Conservation (phyloP, 2,329 filamentous ascomycete species). For the Elsinoe batatas region DNA sequence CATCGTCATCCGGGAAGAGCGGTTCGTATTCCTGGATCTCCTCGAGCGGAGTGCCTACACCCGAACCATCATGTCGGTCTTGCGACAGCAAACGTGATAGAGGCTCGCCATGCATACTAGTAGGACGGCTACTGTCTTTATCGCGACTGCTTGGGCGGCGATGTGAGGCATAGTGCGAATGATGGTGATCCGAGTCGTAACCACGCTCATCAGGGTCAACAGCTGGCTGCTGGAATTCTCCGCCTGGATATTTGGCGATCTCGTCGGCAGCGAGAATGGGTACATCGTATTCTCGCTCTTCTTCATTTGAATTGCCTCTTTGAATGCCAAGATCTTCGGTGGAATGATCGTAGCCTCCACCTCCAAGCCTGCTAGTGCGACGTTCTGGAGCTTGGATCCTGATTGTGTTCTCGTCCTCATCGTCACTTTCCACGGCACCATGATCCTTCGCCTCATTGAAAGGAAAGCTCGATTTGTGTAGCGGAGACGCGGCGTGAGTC, state of each 20-base stretch:
- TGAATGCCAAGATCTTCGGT: slow-evolving; percentile 42
- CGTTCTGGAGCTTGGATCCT: slow-evolving; percentile 62
- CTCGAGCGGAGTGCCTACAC: slow-evolving; percentile 59
- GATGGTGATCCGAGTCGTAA: slow-evolving; percentile 34
- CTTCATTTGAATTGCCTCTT: slow-evolving; percentile 33
- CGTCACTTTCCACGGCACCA: slow-evolving; percentile 35
- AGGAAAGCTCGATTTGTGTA: slow-evolving; percentile 40
- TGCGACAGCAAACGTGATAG: slow-evolving; percentile 46
- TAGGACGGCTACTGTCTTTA: slow-evolving; percentile 40
- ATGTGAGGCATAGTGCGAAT: slow-evolving; percentile 33
- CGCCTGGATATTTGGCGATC: slow-evolving; percentile 60
- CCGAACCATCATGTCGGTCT: slow-evolving; percentile 38
- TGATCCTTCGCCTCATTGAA: slow-evolving; percentile 28
- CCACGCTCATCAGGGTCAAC: slow-evolving; percentile 63
- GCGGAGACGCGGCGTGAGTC: slow-evolving; percentile 29
- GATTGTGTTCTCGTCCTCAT: slow-evolving; percentile 53
- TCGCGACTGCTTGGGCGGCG: slow-evolving; percentile 45
- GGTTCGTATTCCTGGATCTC: slow-evolving; percentile 93
- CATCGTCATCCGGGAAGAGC: slow-evolving; percentile 68
- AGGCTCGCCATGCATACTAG: slow-evolving; percentile 42
- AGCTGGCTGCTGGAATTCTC: slow-evolving; percentile 65
- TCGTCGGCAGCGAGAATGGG: slow-evolving; percentile 89
- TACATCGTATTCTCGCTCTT: slow-evolving; percentile 54
- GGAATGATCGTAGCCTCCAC: slow-evolving; percentile 43
- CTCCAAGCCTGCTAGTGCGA: slow-evolving; percentile 34